Evolutionary conservation across 2,329 filamentous ascomycete species (phyloP).

Genomic region (Myriosclerotinia duriaeana): DNA sequence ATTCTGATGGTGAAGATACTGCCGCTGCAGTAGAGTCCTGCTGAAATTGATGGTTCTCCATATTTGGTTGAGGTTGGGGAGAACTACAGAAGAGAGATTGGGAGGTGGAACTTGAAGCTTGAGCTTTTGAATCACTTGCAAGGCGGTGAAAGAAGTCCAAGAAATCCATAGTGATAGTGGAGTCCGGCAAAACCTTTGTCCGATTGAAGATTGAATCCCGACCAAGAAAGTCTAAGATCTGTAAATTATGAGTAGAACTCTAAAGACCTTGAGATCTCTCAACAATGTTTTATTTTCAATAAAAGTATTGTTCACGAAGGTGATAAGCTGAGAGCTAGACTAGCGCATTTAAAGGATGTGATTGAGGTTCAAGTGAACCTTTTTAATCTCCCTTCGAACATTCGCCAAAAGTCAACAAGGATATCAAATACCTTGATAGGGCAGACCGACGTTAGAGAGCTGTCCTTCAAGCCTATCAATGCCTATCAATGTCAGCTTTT

Average conservation of each 20-base stretch:
- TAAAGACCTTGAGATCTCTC: not conserved
- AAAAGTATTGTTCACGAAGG: not conserved
- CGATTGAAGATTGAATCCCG: not conserved
- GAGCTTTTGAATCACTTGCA: slow-evolving; percentile 9
- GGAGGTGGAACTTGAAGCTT: slow-evolving; percentile 5
- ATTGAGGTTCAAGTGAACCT: slow-evolving; percentile 4
- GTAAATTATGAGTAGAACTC: not conserved
- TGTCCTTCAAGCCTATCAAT: not conserved
- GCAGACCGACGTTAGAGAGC: not conserved
- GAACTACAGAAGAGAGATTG: slow-evolving; percentile 3
- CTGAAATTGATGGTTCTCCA: slow-evolving; percentile 22
- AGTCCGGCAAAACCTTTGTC: slow-evolving; percentile 7
- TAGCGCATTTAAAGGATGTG: not conserved
- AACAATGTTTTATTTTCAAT: not conserved
- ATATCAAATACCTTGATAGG: not conserved
- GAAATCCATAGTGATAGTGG: not conserved
- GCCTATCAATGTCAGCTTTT: not conserved
- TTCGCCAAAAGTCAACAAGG: not conserved
- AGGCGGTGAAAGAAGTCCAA: slow-evolving; percentile 15
- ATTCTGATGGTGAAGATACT: slow-evolving; percentile 20
- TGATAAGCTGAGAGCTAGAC: not conserved
- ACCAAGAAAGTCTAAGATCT: not conserved
- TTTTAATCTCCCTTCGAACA: not conserved
- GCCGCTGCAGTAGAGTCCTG: slow-evolving; percentile 16
- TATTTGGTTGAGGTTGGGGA: slow-evolving; percentile 7